These are phyloP conservation scores for Physaria fendleri DNA, from an alignment of 345 rosid genomes.

Conservation along the genomic window DNA sequence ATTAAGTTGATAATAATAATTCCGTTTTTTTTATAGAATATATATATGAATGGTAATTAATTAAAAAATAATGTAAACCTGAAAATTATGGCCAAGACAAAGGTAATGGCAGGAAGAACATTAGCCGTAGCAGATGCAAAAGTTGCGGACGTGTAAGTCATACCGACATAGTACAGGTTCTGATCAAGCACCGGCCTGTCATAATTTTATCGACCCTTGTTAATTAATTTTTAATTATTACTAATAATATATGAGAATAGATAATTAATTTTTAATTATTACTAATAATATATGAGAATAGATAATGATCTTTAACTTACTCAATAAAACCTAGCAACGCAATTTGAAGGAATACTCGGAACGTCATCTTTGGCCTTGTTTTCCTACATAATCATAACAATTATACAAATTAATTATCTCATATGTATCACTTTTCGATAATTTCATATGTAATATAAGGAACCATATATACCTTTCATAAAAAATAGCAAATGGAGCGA, in stretches of 20 bases:
- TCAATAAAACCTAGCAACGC: slow-evolving; percentile 70
- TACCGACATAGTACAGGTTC: slow-evolving; percentile 74
- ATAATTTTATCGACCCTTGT: slow-evolving; percentile 5
- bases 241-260: background rate
- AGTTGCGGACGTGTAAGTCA: slow-evolving; percentile 90
- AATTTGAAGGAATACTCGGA: slow-evolving; percentile 63
- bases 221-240: background rate
- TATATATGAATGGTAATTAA: background rate
- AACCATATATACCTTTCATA: slow-evolving; percentile 77
- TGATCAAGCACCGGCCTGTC: slow-evolving; percentile 94
- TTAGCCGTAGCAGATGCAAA: slow-evolving; percentile 70
- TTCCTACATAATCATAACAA: slow-evolving; percentile 45
- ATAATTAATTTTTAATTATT: no score
- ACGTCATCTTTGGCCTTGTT: slow-evolving; percentile 80
- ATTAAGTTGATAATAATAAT: no score
- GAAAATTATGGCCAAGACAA: slow-evolving; percentile 74
- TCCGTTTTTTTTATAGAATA: slow-evolving; percentile 10
- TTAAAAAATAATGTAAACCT: slow-evolving; percentile 33
- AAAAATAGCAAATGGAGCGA: slow-evolving; percentile 74
- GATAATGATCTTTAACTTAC: slow-evolving; percentile 39
- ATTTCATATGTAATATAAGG: no score
- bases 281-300: no score
- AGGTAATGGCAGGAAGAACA: slow-evolving; percentile 75
- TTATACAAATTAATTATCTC: no score
- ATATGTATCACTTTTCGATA: no score